A percentile compares a stretch with the other conserved stretches of the same genome.
phyloP scores from a whole-genome alignment of 1,284 basidiomycete genomes.

The Calocybe gambosa region DNA sequence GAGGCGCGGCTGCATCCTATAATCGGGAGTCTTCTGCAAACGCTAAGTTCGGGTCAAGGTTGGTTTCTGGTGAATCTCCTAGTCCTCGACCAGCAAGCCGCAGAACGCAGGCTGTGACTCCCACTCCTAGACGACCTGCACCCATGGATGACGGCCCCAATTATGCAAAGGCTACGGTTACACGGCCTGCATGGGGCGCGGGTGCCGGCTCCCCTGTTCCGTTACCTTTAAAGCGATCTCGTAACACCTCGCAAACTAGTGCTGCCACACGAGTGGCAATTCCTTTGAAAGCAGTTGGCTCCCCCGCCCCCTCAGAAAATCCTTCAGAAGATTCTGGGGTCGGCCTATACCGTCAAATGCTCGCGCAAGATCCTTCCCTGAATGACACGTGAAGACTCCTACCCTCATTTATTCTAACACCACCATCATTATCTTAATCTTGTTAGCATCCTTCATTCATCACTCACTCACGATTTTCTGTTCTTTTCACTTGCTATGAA shows the following conservation, averaged over 20 bases:
- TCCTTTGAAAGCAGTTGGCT: slow-evolving; percentile 49
- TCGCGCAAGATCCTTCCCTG: slow-evolving; percentile 66
- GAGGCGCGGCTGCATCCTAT: slow-evolving; percentile 50
- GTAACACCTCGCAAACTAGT: slow-evolving; percentile 69
- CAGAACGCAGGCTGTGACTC: slow-evolving; percentile 45
- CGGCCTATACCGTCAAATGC: slow-evolving; percentile 71
- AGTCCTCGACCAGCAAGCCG: slow-evolving; percentile 58
- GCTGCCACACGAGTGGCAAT: slow-evolving; percentile 36
- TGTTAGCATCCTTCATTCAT: slow-evolving; percentile 13
- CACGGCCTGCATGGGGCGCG: slow-evolving; percentile 63
- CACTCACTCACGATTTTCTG: slow-evolving; percentile 5
- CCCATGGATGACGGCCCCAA: slow-evolving; percentile 52
- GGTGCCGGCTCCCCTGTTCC: slow-evolving; percentile 48
- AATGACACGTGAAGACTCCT: slow-evolving; percentile 34
- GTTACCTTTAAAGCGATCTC: slow-evolving; percentile 45
- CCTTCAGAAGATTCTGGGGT: slow-evolving; percentile 75
- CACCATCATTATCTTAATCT: slow-evolving; percentile 15
- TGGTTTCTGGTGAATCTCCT: slow-evolving; percentile 51
- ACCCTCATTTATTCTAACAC: slow-evolving; percentile 15
- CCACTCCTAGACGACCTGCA: slow-evolving; percentile 40
- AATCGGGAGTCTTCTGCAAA: slow-evolving; percentile 76
- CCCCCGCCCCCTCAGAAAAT: slow-evolving; percentile 49
- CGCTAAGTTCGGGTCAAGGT: slow-evolving; percentile 75
- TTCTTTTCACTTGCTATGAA: slow-evolving; percentile 13
- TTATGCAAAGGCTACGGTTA: slow-evolving; percentile 61